These are phyloP conservation scores for Acacia concinna DNA, from an alignment of 331 rosid genomes.

Conservation along the genomic window DNA sequence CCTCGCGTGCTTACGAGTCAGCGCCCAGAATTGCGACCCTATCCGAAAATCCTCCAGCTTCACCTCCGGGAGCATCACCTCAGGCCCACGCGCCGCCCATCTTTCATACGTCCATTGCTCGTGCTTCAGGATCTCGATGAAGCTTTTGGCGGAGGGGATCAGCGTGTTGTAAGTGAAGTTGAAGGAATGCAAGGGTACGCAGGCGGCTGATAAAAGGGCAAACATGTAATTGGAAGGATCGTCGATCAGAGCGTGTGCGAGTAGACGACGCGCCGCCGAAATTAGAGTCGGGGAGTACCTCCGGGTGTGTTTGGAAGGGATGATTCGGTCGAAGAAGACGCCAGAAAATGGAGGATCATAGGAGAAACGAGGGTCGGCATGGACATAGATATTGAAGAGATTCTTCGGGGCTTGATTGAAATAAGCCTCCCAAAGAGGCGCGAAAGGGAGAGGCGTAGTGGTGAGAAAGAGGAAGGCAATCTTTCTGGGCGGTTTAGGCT, in stretches of 20 bases:
- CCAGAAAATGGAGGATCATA: constrained; percentile 50
- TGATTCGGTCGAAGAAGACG: constrained; percentile 44
- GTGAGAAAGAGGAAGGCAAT: constrained; percentile 75
- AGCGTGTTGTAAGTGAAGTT: constrained; percentile 60
- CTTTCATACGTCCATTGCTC: constrained; percentile 35
- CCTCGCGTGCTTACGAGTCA: constrained; percentile 75
- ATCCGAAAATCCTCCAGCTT: constrained; percentile 56
- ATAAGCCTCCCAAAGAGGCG: constrained; percentile 64
- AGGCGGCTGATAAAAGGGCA: constrained; percentile 47
- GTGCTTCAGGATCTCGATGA: constrained; percentile 61
- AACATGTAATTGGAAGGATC: constrained; percentile 53
- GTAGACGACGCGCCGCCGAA: constrained; percentile 52
- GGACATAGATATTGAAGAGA: constrained; percentile 64
- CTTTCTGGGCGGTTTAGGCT: constrained; percentile 38
- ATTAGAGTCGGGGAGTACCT: constrained; percentile 45
- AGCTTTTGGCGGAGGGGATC: constrained; percentile 43
- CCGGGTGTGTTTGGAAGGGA: constrained; percentile 43
- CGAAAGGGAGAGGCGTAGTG: constrained; percentile 57
- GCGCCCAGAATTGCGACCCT: constrained; percentile 75
- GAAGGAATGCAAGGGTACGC: constrained; percentile 67
- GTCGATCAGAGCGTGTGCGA: constrained; percentile 60
- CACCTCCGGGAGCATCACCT: constrained; percentile 64
- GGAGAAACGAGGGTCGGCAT: constrained; percentile 53
- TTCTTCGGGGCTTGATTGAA: constrained; percentile 40
- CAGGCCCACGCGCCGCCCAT: constrained; percentile 67